Evolutionary conservation across 2,329 filamentous ascomycete genomes (phyloP).

Genomic region (Tolypocladium amazonense): DNA sequence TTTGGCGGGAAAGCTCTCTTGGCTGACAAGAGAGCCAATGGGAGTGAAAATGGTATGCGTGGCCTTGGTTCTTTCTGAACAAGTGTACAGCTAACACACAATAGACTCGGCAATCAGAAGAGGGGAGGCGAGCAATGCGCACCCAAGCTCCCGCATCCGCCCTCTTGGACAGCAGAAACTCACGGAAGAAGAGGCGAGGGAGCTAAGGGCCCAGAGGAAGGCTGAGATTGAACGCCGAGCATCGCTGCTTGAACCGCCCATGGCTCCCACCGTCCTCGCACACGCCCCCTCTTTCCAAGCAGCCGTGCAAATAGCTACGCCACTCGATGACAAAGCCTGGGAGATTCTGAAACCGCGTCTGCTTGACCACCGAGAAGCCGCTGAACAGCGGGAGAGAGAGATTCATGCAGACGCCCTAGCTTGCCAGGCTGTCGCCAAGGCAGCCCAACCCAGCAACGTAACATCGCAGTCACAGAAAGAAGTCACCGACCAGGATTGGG

Average conservation of each 20-base stretch:
- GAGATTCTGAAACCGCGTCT: constrained; percentile 56
- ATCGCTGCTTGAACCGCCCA: constrained; percentile 52
- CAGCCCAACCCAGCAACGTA: neutral
- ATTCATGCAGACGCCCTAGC: neutral
- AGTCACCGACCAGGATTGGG: constrained; percentile 57
- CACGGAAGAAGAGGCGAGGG: constrained; percentile 51
- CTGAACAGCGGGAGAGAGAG: neutral
- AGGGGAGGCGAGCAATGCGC: neutral
- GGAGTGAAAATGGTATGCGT: neutral
- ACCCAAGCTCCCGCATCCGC: neutral
- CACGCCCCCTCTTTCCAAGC: constrained; percentile 67
- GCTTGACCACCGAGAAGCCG: constrained; percentile 47
- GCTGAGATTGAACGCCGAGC: constrained; percentile 64
- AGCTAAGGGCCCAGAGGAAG: constrained; percentile 52
- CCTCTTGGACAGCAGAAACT: constrained; percentile 29
- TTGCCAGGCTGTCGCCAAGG: neutral
- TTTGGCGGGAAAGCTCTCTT: neutral
- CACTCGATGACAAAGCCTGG: constrained; percentile 61
- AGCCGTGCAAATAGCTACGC: constrained; percentile 57
- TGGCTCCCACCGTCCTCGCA: constrained; percentile 49
- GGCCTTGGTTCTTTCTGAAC: no score
- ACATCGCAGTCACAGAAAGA: constrained; percentile 21
- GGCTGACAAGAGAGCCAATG: neutral
- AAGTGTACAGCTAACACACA: neutral
- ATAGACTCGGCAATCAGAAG: neutral